Conservation (phyloP, 1,284 basidiomycete genomes). For the Papiliotrema flavescens region DNA sequence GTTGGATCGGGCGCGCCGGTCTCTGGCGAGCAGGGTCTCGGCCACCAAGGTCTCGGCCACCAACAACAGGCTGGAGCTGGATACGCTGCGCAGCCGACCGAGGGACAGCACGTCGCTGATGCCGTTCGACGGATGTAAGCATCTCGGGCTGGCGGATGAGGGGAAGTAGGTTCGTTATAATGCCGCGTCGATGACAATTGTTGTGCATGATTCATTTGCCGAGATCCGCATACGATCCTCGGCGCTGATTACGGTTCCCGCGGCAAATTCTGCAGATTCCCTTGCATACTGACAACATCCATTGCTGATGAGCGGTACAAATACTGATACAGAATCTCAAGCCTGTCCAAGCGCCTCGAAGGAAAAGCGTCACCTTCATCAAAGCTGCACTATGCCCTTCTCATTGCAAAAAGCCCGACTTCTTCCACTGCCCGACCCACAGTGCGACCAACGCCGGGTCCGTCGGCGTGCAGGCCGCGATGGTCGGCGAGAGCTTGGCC, state of each 20-base stretch:
- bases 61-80: constrained; percentile 1
- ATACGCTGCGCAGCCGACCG: background rate
- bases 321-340: no score
- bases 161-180: background rate
- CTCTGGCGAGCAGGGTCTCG: background rate
- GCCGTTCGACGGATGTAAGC: constrained; percentile 12
- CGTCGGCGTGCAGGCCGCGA: constrained; percentile 22
- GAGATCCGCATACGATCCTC: no score
- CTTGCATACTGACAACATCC: no score
- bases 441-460: constrained; percentile 27
- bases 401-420: constrained; percentile 32
- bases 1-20: background rate
- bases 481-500: constrained; percentile 25
- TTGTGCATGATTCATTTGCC: no score
- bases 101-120: constrained; percentile 11
- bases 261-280: no score
- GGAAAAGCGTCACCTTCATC: background rate
- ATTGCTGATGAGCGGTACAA: no score
- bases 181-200: background rate
- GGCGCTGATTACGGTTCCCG: no score
- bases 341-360: no score
- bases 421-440: constrained; percentile 37
- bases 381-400: background rate
- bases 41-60: background rate
- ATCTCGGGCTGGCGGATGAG: background rate